These are phyloP conservation scores for Lentinula raphanica DNA, from an alignment of 768 basidiomycete genomes.

Conservation along the genomic window DNA sequence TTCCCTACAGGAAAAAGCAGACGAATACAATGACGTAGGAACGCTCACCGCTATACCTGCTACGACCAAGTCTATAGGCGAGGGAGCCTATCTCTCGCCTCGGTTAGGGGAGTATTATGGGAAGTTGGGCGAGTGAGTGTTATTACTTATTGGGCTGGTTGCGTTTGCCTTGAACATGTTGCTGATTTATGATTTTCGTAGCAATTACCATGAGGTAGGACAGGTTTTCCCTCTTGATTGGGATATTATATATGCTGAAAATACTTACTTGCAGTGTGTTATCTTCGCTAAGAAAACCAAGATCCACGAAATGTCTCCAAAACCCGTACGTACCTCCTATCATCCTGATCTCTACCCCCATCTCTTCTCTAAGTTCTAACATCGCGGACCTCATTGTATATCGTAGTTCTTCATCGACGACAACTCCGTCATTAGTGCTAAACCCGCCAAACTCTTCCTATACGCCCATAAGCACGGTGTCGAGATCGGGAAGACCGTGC, in stretches of 20 bases:
- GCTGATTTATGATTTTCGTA: neutral
- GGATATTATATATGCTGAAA: no score
- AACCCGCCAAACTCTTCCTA: neutral
- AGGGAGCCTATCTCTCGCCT: neutral
- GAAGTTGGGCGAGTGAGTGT: neutral
- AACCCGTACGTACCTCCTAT: no score
- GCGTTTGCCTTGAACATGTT: no score
- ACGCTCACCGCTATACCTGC: neutral
- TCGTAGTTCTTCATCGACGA: neutral
- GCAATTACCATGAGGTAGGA: neutral
- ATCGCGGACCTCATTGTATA: neutral
- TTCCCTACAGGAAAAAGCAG: neutral
- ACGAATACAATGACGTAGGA: neutral
- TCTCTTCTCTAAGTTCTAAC: neutral
- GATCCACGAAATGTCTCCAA: neutral
- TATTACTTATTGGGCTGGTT: no score
- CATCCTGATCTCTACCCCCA: neutral
- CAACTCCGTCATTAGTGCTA: neutral
- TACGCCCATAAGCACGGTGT: neutral
- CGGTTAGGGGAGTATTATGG: neutral
- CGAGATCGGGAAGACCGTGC: neutral
- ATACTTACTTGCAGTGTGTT: neutral
- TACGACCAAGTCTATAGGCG: neutral
- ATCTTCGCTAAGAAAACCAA: neutral
- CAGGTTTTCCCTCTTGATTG: no score